A percentile compares a stretch with the other conserved stretches of the same genome.
Evolutionary conservation across 164 flowering plant species (phyloP).

Genomic region (Malania oleifera): DNA sequence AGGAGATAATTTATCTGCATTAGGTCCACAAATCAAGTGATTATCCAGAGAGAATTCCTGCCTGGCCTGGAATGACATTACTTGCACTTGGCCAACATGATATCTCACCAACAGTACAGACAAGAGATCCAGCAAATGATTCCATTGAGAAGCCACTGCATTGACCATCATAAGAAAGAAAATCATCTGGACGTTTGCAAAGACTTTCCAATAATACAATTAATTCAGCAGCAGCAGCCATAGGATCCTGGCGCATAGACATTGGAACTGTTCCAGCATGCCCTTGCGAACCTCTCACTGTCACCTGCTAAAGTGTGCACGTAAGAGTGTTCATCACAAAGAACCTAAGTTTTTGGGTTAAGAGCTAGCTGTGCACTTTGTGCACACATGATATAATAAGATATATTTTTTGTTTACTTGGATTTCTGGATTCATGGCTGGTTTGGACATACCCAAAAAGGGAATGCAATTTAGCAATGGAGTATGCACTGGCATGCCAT

Average conservation of each 20-base stretch:
- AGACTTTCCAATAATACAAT: slow-evolving; percentile 73
- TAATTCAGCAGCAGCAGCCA: slow-evolving; percentile 93
- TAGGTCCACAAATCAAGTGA: not conserved
- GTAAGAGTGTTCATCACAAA: too few relatives aligned
- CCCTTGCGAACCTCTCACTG: slow-evolving; percentile 91
- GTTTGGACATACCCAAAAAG: too few relatives aligned
- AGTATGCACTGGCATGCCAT: too few relatives aligned
- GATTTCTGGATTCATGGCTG: too few relatives aligned
- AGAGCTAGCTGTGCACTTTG: not conserved
- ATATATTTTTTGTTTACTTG: too few relatives aligned
- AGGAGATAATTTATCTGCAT: not conserved
- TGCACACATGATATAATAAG: too few relatives aligned
- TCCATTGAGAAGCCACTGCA: slow-evolving; percentile 36
- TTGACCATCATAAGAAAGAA: slow-evolving; percentile 47
- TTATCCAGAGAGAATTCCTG: slow-evolving; percentile 22
- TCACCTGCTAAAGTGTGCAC: slow-evolving; percentile 54
- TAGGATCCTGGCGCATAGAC: slow-evolving; percentile 91
- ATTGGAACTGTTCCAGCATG: slow-evolving; percentile 99
- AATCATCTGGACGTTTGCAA: slow-evolving; percentile 71
- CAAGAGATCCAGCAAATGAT: slow-evolving; percentile 74
- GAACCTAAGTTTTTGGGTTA: too few relatives aligned
- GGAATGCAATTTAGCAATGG: too few relatives aligned
- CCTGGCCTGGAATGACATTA: slow-evolving; percentile 99
- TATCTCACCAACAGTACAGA: slow-evolving; percentile 97
- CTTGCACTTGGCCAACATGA: slow-evolving; percentile 97